A percentile compares a stretch with the other conserved stretches of the same genome.
phyloP scores from a whole-genome alignment of 1,284 basidiomycete genomes.

The Chiua sp. region DNA sequence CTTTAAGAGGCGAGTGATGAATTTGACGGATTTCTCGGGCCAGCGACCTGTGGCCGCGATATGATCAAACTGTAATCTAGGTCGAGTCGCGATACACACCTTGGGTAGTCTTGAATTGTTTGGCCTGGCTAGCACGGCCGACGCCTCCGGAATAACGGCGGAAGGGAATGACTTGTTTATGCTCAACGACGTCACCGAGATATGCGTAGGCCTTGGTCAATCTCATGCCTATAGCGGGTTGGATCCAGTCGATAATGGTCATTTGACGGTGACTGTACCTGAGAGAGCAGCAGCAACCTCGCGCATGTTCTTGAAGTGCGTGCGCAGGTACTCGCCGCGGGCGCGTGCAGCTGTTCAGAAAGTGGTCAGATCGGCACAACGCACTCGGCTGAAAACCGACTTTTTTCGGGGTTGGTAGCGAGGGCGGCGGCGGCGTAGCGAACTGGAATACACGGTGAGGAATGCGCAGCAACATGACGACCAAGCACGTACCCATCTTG shows the following conservation, averaged over 20 bases:
- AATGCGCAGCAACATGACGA: neutral
- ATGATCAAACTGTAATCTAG: neutral
- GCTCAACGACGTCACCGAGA: conserved; percentile 94
- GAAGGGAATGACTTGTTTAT: conserved; percentile 98
- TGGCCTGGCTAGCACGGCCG: conserved; percentile 96
- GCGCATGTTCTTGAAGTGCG: conserved; percentile 99
- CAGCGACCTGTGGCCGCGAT: conserved; percentile 83
- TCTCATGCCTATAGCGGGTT: conserved; percentile 73
- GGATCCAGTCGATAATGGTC: neutral
- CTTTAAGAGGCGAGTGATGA: conserved; percentile 95
- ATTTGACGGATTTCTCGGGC: conserved; percentile 99
- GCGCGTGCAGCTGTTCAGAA: conserved; percentile 80
- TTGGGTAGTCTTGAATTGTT: conserved; percentile 97
- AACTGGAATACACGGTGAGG: conserved; percentile 53
- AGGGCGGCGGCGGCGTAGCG: conserved; percentile 90
- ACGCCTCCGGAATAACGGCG: conserved; percentile 97
- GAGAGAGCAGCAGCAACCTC: conserved; percentile 90
- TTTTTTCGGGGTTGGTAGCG: conserved; percentile 92
- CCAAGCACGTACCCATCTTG: conserved; percentile 40
- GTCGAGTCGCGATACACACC: conserved; percentile 57
- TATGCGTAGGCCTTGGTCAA: conserved; percentile 96
- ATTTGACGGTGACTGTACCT: conserved; percentile 53
- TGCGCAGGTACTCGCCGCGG: conserved; percentile 96
- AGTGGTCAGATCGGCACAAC: conserved; percentile 17
- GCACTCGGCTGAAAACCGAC: conserved; percentile 51